phyloP scores from a whole-genome alignment of 1,284 basidiomycete species.

The Vanrija humicola region DNA sequence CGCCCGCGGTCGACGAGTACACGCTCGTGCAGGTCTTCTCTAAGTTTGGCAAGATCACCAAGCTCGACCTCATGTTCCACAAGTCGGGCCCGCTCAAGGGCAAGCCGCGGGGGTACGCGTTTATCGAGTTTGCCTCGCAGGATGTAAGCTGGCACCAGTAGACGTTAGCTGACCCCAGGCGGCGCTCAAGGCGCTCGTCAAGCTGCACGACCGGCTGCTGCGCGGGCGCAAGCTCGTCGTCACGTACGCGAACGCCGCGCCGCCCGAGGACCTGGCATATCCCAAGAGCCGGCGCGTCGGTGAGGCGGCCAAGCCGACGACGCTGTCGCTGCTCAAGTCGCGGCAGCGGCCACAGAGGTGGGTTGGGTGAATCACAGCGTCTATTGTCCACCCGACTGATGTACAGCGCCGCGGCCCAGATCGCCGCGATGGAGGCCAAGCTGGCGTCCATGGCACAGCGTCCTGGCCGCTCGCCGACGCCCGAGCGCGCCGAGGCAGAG shows the following conservation, averaged over 20 bases:
- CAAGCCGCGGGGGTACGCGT: conserved; percentile 91
- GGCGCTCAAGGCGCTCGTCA: conserved; percentile 70
- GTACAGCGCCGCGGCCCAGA: conserved; percentile 75
- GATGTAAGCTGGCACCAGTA: conserved; percentile 61
- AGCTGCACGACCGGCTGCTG: conserved; percentile 73
- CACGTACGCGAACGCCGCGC: conserved; percentile 72
- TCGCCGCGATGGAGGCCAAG: conserved; percentile 93
- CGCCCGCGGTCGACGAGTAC: conserved; percentile 87
- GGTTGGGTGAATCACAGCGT: conserved; percentile 2
- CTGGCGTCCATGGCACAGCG: conserved; percentile 67
- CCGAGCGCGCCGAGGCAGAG: conserved; percentile 10
- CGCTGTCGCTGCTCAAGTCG: conserved; percentile 79
- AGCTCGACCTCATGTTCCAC: conserved; percentile 93
- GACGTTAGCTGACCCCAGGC: conserved; percentile 57
- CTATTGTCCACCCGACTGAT: conserved; percentile 2
- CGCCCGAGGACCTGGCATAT: conserved; percentile 7
- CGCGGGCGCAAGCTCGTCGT: conserved; percentile 83
- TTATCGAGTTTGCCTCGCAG: conserved; percentile 75
- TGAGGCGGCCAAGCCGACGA: conserved; percentile 70
- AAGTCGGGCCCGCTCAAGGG: conserved; percentile 83
- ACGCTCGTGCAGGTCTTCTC: conserved; percentile 82
- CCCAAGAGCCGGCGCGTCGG: conserved; percentile 6
- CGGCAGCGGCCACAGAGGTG: conserved; percentile 62
- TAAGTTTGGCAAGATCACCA: conserved; percentile 85
- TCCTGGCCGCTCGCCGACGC: conserved; percentile 13